Evolutionary conservation across 257 asterid genomes (phyloP).

Genomic region (Eucommia ulmoides): DNA sequence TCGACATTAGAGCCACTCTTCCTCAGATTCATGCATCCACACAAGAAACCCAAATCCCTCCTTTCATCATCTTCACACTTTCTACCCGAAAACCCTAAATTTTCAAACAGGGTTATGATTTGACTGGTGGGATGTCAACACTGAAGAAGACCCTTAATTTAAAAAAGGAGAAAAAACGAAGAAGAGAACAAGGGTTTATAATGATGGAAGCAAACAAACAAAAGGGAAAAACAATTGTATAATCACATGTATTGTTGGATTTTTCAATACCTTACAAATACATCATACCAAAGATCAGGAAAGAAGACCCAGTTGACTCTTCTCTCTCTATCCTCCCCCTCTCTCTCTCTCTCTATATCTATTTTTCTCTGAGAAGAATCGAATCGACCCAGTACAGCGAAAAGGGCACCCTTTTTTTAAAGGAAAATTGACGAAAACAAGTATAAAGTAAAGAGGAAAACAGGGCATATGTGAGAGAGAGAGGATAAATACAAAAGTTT

Average conservation of each 20-base stretch:
- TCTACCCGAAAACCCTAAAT: conserved; percentile 55
- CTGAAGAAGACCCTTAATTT: conserved; percentile 15
- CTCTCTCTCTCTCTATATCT: too few species aligned
- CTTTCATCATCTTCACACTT: conserved; percentile 6
- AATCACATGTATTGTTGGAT: conserved; percentile 13
- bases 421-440: too few species aligned
- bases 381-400: conserved; percentile 14
- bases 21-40: conserved; percentile 7
- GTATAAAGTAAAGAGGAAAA: too few species aligned
- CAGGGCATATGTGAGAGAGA: too few species aligned
- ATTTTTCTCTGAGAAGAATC: too few species aligned
- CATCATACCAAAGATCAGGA: conserved; percentile 7
- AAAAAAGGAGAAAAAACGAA: conserved; percentile 21
- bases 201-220: conserved; percentile 10
- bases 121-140: conserved; percentile 32
- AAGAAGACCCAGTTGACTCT: conserved; percentile 21
- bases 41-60: too few species aligned
- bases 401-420: conserved; percentile 12
- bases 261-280: conserved; percentile 31
- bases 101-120: conserved; percentile 23
- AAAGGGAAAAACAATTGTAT: neutral
- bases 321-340: neutral
- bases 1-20: neutral
- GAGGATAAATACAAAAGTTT: too few species aligned
- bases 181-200: conserved; percentile 8